Evolutionary conservation across 2,329 filamentous ascomycete species (phyloP).

Genomic region (Colletotrichum sp.): DNA sequence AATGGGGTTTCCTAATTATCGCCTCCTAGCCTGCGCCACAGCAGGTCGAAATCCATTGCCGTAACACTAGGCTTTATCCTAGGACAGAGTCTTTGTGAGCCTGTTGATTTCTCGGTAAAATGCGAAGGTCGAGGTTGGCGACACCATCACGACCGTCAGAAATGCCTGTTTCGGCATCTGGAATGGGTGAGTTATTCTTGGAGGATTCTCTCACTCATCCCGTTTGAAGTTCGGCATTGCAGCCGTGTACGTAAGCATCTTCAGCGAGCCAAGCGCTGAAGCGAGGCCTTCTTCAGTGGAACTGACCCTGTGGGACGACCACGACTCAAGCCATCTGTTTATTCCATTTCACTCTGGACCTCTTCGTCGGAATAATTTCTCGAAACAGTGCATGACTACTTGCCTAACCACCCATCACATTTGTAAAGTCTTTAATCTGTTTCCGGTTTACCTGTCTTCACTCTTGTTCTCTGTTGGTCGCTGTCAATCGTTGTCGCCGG

Average conservation of each 20-base stretch:
- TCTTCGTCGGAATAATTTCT: neutral
- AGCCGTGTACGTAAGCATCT: neutral
- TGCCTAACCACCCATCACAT: neutral
- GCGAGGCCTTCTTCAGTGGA: neutral
- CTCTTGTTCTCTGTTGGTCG: neutral
- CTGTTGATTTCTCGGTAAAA: neutral
- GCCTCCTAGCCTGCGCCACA: conserved; percentile 6
- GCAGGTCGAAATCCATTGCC: neutral
- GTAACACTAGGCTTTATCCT: neutral
- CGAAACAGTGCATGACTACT: neutral
- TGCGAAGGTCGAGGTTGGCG: neutral
- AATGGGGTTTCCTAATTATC: neutral
- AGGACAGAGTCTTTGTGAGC: neutral
- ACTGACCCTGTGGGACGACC: neutral
- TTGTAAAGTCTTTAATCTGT: neutral
- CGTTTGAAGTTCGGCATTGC: neutral
- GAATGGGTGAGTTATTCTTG: neutral
- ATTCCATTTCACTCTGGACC: neutral
- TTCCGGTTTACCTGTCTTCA: neutral
- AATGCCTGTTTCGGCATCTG: neutral
- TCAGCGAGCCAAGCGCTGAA: neutral
- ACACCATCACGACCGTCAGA: neutral
- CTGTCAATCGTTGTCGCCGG: neutral
- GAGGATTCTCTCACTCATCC: neutral
- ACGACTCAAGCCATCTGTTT: neutral